phyloP scores from a whole-genome alignment of 1,284 basidiomycete species.

The Albatrellus sp. region DNA sequence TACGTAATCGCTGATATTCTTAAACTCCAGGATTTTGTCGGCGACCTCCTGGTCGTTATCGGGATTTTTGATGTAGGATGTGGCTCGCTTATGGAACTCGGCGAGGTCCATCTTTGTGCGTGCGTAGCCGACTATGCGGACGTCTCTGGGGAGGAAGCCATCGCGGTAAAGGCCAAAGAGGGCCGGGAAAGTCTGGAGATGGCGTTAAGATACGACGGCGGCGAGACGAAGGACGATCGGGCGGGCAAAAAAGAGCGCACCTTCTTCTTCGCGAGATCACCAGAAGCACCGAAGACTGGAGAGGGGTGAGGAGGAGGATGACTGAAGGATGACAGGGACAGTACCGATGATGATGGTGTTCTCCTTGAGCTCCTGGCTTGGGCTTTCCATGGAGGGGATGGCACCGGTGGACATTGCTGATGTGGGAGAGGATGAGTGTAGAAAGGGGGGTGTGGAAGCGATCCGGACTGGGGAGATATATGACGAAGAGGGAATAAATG shows the following conservation, averaged over 20 bases:
- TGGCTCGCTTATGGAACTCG: conserved; percentile 78
- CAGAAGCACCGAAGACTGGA: conserved; percentile 89
- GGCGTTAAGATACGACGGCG: not conserved
- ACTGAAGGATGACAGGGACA: conserved; percentile 14
- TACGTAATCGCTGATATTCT: conserved; percentile 68
- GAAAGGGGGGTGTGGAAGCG: too few species aligned
- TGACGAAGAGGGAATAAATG: not conserved
- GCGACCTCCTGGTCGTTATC: conserved; percentile 46
- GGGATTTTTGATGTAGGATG: conserved; percentile 73
- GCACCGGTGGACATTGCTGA: conserved; percentile 35
- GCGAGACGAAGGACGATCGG: conserved; percentile 1
- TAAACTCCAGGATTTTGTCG: conserved; percentile 71
- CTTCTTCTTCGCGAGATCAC: conserved; percentile 99
- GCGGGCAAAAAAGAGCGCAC: conserved; percentile 24
- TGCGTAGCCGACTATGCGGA: conserved; percentile 90
- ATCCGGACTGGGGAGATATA: too few species aligned
- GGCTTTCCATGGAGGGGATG: conserved; percentile 79
- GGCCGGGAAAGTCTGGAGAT: conserved; percentile 77
- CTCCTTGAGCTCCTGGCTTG: conserved; percentile 62
- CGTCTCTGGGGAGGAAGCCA: conserved; percentile 69
- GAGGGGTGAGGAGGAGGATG: conserved; percentile 7
- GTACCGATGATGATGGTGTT: conserved; percentile 82
- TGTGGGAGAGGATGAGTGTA: not conserved
- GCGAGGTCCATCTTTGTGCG: conserved; percentile 86
- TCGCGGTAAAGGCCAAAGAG: conserved; percentile 80